Percentiles rank a stretch among this genome's conserved stretches.
phyloP scores from a whole-genome alignment of 352 stramenopile genomes.

The Globisporangium takayamanum region DNA sequence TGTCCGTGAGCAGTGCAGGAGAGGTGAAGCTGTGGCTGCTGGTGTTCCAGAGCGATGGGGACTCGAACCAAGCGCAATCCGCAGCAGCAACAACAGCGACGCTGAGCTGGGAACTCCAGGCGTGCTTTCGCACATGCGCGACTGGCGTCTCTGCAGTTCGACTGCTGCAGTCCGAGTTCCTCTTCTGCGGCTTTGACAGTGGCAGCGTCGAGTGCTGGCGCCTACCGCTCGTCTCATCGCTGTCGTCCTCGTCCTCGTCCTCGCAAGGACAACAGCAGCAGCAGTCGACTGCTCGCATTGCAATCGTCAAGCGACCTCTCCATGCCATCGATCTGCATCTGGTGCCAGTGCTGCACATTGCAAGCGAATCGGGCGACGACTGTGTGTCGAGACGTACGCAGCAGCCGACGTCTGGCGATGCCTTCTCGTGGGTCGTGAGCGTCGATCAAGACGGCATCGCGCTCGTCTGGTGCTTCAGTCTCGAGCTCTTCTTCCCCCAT shows the following conservation, averaged over 20 bases:
- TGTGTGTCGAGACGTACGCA: conserved; percentile 3
- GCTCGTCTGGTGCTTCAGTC: conserved; percentile 49
- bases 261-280: conserved; percentile 12
- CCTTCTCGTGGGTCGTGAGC: conserved; percentile 50
- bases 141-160: conserved; percentile 23
- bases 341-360: conserved; percentile 27
- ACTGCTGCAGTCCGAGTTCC: conserved; percentile 27
- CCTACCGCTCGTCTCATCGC: conserved; percentile 13
- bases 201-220: conserved; percentile 52
- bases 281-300: conserved; percentile 19
- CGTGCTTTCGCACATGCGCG: conserved; percentile 41
- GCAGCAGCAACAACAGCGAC: not conserved
- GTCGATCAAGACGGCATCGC: conserved; percentile 37
- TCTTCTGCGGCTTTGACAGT: conserved; percentile 47
- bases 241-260: not conserved
- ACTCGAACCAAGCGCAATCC: not conserved
- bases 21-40: conserved; percentile 45
- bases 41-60: too few relatives aligned
- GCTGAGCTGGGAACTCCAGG: conserved; percentile 29
- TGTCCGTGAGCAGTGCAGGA: conserved; percentile 29
- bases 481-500: conserved; percentile 48
- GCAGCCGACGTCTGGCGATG: conserved; percentile 16
- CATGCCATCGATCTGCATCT: conserved; percentile 49
- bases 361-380: conserved; percentile 22
- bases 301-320: conserved; percentile 34